Percentiles rank a stretch among this genome's conserved stretches.
These are phyloP conservation scores for Xylaria telfairii DNA, from an alignment of 495 filamentous ascomycete species.

Conservation along the genomic window DNA sequence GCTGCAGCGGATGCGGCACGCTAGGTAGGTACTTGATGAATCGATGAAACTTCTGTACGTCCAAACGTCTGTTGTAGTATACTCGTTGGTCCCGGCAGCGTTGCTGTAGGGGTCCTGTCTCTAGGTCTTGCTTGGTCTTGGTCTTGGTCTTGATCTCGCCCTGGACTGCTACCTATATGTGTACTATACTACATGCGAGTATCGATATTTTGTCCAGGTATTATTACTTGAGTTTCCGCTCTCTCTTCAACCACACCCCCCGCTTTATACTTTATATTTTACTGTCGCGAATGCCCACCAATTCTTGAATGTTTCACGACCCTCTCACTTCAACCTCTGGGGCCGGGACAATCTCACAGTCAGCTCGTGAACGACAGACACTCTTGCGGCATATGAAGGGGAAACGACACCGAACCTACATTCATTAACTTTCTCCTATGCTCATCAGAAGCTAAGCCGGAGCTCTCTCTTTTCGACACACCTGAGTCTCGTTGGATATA, in stretches of 20 bases:
- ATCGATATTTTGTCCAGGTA: constrained; percentile 18
- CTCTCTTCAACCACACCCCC: constrained; percentile 11
- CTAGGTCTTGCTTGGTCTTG: background rate
- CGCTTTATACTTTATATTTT: constrained; percentile 20
- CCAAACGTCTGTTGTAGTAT: constrained; percentile 9
- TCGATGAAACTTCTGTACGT: constrained; percentile 15
- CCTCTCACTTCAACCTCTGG: constrained; percentile 5
- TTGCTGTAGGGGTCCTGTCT: constrained; percentile 18
- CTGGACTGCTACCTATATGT: constrained; percentile 16
- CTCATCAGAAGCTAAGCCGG: background rate
- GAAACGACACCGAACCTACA: background rate
- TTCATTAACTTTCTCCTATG: background rate
- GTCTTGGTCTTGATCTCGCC: constrained; percentile 6
- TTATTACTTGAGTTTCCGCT: constrained; percentile 18
- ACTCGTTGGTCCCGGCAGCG: constrained; percentile 2
- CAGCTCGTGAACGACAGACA: background rate
- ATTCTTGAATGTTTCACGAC: constrained; percentile 16
- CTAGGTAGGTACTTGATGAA: constrained; percentile 3
- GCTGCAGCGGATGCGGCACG: constrained; percentile 7
- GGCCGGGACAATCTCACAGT: background rate
- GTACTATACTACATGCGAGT: constrained; percentile 17
- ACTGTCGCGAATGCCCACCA: constrained; percentile 4
- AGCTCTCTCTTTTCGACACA: background rate
- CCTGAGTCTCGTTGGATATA: background rate
- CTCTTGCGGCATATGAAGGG: background rate